Base-by-base conservation (phyloP, 2,329 filamentous ascomycete genomes). In the Alternaria hordeiaustralica region DNA sequence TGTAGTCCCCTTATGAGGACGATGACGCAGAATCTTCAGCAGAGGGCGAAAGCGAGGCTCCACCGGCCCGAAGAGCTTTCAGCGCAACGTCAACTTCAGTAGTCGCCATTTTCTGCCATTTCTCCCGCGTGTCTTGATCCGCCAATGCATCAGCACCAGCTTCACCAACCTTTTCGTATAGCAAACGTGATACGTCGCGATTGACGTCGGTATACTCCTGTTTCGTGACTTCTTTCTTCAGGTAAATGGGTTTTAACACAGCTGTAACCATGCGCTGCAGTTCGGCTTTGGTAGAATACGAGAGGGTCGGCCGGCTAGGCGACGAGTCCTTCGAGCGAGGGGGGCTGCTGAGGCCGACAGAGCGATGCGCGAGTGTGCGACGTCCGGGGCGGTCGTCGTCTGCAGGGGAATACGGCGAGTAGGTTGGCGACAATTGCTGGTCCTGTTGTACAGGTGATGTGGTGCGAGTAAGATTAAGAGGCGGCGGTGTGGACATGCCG, bases 181-280 rank as follows among this genome's bases (percentile, higher is more conserved):
- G 84, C 82, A 91, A 92, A 61, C 93, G 90, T 45, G 93, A 97
- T 33, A 98, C 90, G 64, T 92, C 90, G 66, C 94, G 90, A 77
- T 98, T 98, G 81, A 98, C 97, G 60, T 89, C 89, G 3, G 93
- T 95, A 79, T 97, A 99, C 79, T 97, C 91, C 63, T 97, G 92
- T 70, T 94, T 92, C 18, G 90, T 93, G 65, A 98, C 87, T 66
- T 90, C 88, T 71, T 91, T 90, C 45, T 90, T 90, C 66, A 90
- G 87, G 84, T 95, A 98, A 69, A 93, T 88, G 30, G 94, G 93
- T 71, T 92, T 92, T 46, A 99, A 84, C 6, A 92, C 93, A 45
- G 87, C 84, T 68, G 93, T 92, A 71, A 98, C 96, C 81, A 98
- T 93, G 71, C 90, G 90, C 77, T 94, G 95, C 68, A 99, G 91